Evolutionary conservation across 1,284 basidiomycete species (phyloP), one percentile per base, ranked within the genome.

Genomic region (Pseudozyma flocculosa): DNA sequence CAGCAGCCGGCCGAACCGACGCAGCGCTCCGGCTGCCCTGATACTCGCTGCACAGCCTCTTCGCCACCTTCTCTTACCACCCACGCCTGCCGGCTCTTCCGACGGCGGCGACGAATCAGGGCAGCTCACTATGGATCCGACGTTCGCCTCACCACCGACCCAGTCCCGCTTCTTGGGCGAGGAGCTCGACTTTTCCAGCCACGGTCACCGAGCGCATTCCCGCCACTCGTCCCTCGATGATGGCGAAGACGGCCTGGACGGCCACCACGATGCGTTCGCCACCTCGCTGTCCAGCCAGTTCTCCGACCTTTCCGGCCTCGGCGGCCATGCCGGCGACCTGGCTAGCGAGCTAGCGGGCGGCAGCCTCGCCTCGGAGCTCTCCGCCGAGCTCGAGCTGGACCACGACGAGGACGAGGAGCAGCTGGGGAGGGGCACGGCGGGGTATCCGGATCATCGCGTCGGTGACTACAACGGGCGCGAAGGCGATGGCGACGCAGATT

Each of bases 71-170:
- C n/a, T n/a, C n/a, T n/a, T n/a, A n/a, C n/a, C n/a, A n/a, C n/a
- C n/a, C n/a, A n/a, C n/a, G n/a, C n/a, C n/a, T n/a, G n/a, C n/a
- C n/a, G n/a, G n/a, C n/a, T n/a, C n/a, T n/a, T n/a, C n/a, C n/a
- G n/a, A n/a, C n/a, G n/a, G n/a, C n/a, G n/a, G n/a, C n/a, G n/a
- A n/a, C n/a, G n/a, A n/a, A n/a, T n/a, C n/a, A n/a, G n/a, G n/a
- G n/a, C n/a, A n/a, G n/a, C n/a, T n/a, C 29, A 47, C 4, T 40
- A 64, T 64, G 61, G 61, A 64, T 44, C 61, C 61, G 22, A 53
- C 61, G 0, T 64, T 64, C 23, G 59, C 56, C 23, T 47, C 59
- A 14, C 32, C 32, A 4, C 32, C 32, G 14, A 11, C 32, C 7
- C 15, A 34, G 3, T 4, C 32, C 10, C 32, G 32, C 10, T 34